These are phyloP conservation scores for Plantago major DNA, from an alignment of 257 asterid genomes.

Conservation along the genomic window DNA sequence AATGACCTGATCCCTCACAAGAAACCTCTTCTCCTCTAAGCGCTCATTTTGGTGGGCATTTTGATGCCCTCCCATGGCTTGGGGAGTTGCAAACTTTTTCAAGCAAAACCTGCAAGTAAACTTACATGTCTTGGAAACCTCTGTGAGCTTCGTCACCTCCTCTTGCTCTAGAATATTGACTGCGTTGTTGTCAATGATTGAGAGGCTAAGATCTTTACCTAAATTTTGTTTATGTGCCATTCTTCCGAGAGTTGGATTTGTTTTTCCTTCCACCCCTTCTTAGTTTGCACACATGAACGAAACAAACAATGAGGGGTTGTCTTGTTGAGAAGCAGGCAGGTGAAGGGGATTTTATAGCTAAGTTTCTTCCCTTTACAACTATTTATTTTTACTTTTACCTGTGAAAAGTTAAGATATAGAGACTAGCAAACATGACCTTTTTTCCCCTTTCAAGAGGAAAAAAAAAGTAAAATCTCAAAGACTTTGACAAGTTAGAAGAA, in stretches of 20 bases:
- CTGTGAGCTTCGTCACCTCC: slow-evolving; percentile 29
- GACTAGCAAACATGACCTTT: background rate
- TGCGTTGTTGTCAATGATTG: background rate
- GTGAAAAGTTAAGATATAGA: slow-evolving; percentile 10
- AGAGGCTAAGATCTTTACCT: background rate
- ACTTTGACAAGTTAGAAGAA: slow-evolving; percentile 9
- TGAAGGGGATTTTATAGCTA: slow-evolving; percentile 28
- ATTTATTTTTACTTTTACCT: slow-evolving; percentile 18
- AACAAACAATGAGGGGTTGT: slow-evolving; percentile 1
- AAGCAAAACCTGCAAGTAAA: slow-evolving; percentile 52
- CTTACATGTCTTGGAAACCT: slow-evolving; percentile 31
- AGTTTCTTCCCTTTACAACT: slow-evolving; percentile 12
- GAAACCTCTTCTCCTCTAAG: slow-evolving; percentile 35
- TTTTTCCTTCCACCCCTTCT: too few relatives aligned
- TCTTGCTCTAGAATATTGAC: slow-evolving; percentile 7
- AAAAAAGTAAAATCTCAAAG: slow-evolving; percentile 12
- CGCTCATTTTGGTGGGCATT: slow-evolving; percentile 49
- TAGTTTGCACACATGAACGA: background rate
- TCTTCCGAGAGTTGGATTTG: background rate
- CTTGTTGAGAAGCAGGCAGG: slow-evolving; percentile 33
- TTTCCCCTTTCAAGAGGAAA: slow-evolving; percentile 8
- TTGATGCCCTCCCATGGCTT: slow-evolving; percentile 58
- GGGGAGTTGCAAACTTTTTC: slow-evolving; percentile 45
- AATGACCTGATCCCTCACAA: slow-evolving; percentile 18
- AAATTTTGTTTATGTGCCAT: slow-evolving; percentile 20